Base-by-base conservation (phyloP, 2,329 filamentous ascomycete genomes). In the Colletotrichum plurivorum region DNA sequence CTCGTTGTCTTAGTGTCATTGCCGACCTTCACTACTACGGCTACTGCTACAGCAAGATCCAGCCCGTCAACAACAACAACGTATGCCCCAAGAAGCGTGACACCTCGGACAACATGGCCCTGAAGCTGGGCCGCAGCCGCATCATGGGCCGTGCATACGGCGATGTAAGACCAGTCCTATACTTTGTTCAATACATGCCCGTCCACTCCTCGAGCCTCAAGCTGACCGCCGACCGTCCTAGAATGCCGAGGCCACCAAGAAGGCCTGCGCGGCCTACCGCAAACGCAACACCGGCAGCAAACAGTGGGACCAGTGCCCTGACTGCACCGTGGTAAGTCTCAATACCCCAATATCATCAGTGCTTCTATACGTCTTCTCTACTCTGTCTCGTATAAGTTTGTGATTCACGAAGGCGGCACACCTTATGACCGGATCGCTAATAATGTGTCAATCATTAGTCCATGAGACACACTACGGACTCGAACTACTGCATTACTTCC, bases 251-350 rank as follows among this genome's bases (percentile, higher is more conserved):
- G 58, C 58, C 10, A 61, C 58, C 12, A 31, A 52, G 46, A 43
- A 22, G 39, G 58, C 58, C 25, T 61, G 58, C 48, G 45, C 27
- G 8, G 10, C 41, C 8, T 55, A 62, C 59, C 52, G 39, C 36
- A n/a, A 25, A 4, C 39, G 59, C 20, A 53, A 62, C 49, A 62
- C 59, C 7, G 59, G 59, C 41, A 62, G 16, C 22, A n/a, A 62
- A 16, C 59, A 62, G 16, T 54, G 59, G 59, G 59, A 62, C 22
- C 54, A 12, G 10, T 62, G 39, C 59, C 49, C 49, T 9, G 59
- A 62, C 36, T 62, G 59, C 49, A 45, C 22, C 12, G 48, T 39
- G 27, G 58, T 61, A 22, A 61, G 46, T n/a, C 8, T 10, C 8
- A 36, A 10, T 10, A 36, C 31, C 31, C 31, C 20, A 16, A 10